These are phyloP conservation scores for Vitrella brassicaformis DNA, from an alignment of 73 alveolate species.

Conservation along the genomic window DNA sequence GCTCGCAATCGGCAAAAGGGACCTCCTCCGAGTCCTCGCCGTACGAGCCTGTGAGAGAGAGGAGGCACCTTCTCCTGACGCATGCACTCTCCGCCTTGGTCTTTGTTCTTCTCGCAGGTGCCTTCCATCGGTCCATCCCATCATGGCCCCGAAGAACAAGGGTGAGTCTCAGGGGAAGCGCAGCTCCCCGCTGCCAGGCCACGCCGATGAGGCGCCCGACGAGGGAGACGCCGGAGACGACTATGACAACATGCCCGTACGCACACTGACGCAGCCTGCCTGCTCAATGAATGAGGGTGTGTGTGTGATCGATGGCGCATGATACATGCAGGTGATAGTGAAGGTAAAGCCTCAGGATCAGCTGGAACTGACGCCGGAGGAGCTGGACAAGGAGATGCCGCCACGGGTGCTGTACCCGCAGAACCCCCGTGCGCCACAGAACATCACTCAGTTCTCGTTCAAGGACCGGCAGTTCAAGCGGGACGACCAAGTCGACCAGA, in stretches of 20 bases:
- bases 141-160: background rate
- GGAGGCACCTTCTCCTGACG: no score
- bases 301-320: background rate
- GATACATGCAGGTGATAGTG: background rate
- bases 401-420: background rate
- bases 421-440: slow-evolving; percentile 1
- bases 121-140: no score
- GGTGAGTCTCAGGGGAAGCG: background rate
- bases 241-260: background rate
- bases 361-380: background rate
- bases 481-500: slow-evolving; percentile 1
- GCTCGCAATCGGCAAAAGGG: no score
- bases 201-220: no score
- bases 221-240: no score
- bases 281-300: background rate
- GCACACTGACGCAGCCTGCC: background rate
- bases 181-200: no score
- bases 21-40: no score
- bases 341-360: background rate
- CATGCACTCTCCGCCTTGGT: no score
- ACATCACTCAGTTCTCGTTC: background rate
- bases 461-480: background rate
- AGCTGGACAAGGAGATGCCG: background rate
- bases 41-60: no score
- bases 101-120: no score